Percentiles rank a stretch among this genome's conserved stretches.
Evolutionary conservation across 352 stramenopile species (phyloP).

Genomic region (Globisporangium polare): DNA sequence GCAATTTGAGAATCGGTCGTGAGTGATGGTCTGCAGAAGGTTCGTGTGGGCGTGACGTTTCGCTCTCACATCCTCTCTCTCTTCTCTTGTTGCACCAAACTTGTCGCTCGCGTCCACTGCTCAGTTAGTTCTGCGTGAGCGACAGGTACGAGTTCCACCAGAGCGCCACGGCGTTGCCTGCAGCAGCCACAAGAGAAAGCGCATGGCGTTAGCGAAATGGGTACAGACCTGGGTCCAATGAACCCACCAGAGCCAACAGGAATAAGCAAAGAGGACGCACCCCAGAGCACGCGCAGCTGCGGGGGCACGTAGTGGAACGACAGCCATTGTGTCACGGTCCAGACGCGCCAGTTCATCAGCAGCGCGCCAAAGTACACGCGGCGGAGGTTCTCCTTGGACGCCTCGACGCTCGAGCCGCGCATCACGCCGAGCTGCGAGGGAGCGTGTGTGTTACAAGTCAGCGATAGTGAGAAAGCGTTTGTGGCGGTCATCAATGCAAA

Average conservation of each 20-base stretch:
- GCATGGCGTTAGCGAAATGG: conserved; percentile 7
- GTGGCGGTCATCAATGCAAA: background rate
- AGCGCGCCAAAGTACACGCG: conserved; percentile 48
- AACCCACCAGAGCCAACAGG: no score
- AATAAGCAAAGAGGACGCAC: conserved; percentile 35
- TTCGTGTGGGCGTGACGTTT: background rate
- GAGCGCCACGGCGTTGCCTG: conserved; percentile 64
- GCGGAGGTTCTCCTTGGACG: conserved; percentile 37
- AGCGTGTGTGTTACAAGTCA: no score
- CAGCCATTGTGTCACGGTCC: conserved; percentile 66
- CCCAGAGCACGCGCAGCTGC: conserved; percentile 69
- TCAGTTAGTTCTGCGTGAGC: conserved; percentile 40
- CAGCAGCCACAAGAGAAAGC: conserved; percentile 10
- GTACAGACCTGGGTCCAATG: background rate
- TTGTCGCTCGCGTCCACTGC: background rate
- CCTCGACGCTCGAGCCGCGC: conserved; percentile 44
- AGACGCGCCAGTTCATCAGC: conserved; percentile 71
- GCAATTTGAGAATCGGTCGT: background rate
- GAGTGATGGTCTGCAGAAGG: conserved; percentile 7
- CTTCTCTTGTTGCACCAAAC: no score
- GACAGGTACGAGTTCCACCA: conserved; percentile 83
- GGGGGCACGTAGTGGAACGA: conserved; percentile 75
- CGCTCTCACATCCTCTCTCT: background rate
- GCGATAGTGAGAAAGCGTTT: background rate
- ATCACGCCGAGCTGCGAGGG: conserved; percentile 44